Evolutionary conservation across 345 rosid genomes (phyloP).

Genomic region (Ricinus communis): DNA sequence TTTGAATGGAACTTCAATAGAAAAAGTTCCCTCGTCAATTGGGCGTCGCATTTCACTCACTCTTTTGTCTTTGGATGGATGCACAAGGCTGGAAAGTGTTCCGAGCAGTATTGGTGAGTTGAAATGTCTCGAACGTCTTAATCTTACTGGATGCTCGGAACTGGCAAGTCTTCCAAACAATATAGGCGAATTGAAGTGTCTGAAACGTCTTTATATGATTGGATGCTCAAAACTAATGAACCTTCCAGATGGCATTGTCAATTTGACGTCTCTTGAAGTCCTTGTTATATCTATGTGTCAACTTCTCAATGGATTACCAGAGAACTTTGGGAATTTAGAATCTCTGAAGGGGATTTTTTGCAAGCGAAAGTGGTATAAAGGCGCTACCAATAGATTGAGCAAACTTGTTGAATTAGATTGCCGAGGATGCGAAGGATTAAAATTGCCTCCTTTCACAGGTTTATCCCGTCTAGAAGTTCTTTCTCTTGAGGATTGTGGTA

Average conservation of each 20-base stretch:
- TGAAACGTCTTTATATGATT: too few species aligned
- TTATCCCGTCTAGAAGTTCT: neutral
- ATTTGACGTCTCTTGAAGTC: neutral
- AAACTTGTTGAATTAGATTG: neutral
- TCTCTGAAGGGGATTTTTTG: neutral
- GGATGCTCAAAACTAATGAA: too few species aligned
- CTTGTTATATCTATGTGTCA: neutral
- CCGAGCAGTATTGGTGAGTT: too few species aligned
- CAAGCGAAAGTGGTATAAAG: neutral
- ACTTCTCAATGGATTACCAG: slow-evolving; percentile 2
- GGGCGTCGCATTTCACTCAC: neutral
- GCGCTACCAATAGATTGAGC: neutral
- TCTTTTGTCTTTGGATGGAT: neutral
- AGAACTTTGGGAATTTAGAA: slow-evolving; percentile 1
- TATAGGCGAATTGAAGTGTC: slow-evolving; percentile 14
- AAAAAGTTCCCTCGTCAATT: neutral
- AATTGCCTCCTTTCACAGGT: slow-evolving; percentile 9
- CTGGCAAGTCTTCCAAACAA: too few species aligned
- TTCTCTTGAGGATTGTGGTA: neutral
- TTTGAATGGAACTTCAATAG: neutral
- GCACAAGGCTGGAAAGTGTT: neutral
- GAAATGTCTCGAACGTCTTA: too few species aligned
- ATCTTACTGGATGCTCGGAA: too few species aligned
- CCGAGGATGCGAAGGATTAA: neutral
- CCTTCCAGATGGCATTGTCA: too few species aligned